Percentiles rank a stretch among this genome's conserved stretches.
Evolutionary conservation across 192 early-diverging fungal genomes (phyloP).

Genomic region (Coemansia sp.): DNA sequence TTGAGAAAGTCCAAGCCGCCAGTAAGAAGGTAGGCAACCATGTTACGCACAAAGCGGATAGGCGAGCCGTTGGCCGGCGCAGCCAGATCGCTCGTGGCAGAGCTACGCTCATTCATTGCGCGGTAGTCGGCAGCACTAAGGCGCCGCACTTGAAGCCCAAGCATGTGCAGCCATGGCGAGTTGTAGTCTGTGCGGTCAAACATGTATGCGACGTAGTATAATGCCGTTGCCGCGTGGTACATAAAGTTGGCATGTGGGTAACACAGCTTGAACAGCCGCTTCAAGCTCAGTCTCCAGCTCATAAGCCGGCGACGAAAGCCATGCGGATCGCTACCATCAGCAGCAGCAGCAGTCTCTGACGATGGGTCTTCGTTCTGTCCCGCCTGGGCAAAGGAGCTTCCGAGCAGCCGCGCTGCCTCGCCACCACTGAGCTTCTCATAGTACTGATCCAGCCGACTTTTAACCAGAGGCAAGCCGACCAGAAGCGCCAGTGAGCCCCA

Average conservation of each 20-base stretch:
- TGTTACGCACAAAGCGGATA: conserved; percentile 40
- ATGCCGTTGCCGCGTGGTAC: conserved; percentile 66
- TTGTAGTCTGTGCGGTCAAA: conserved; percentile 83
- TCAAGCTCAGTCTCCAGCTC: conserved; percentile 13
- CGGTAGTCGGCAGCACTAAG: conserved; percentile 80
- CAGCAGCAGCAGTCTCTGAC: neutral
- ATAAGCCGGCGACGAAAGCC: conserved; percentile 12
- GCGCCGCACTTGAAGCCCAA: conserved; percentile 77
- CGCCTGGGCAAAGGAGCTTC: conserved; percentile 45
- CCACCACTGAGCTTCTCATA: conserved; percentile 65
- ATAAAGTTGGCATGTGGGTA: conserved; percentile 77
- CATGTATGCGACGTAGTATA: conserved; percentile 81
- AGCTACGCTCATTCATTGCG: conserved; percentile 48
- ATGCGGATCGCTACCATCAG: neutral
- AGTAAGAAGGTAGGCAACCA: conserved; percentile 55
- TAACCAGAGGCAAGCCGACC: conserved; percentile 75
- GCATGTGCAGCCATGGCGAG: conserved; percentile 80
- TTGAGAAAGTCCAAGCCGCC: conserved; percentile 73
- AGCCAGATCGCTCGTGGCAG: conserved; percentile 42
- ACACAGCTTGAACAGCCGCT: conserved; percentile 56
- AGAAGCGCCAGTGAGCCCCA: conserved; percentile 68
- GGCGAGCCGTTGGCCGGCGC: conserved; percentile 48
- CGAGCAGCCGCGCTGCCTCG: conserved; percentile 68
- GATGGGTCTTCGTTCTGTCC: conserved; percentile 1
- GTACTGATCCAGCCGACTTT: conserved; percentile 70